A percentile compares a stretch with the other conserved stretches of the same genome.
These are phyloP conservation scores for Myotisia sp. DNA, from an alignment of 2,329 filamentous ascomycete species.

Conservation along the genomic window DNA sequence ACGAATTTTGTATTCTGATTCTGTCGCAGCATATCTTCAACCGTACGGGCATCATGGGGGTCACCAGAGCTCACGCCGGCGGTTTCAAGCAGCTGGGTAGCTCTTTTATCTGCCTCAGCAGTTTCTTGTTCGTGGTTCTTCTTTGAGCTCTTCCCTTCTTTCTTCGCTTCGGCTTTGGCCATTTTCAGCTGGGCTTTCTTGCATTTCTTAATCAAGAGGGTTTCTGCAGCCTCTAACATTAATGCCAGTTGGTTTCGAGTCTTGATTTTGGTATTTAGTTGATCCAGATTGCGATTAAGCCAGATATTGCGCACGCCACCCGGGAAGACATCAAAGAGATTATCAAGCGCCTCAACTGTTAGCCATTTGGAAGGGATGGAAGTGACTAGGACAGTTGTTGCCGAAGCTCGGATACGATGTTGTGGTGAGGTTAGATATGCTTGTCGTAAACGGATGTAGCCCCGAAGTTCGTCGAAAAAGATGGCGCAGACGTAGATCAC, in stretches of 20 bases:
- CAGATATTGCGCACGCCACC: conserved; percentile 91
- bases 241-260: conserved; percentile 56
- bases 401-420: conserved; percentile 81
- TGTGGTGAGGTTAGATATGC: conserved; percentile 90
- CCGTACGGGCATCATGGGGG: conserved; percentile 41
- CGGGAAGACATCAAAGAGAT: conserved; percentile 88
- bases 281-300: conserved; percentile 82
- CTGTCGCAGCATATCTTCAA: conserved; percentile 15
- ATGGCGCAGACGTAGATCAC: conserved; percentile 76
- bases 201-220: conserved; percentile 63
- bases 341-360: conserved; percentile 62
- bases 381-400: conserved; percentile 86
- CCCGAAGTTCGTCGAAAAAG: conserved; percentile 69
- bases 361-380: conserved; percentile 87
- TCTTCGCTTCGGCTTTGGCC: conserved; percentile 48
- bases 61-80: conserved; percentile 42
- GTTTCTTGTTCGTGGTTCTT: conserved; percentile 31
- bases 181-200: conserved; percentile 67
- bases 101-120: conserved; percentile 37
- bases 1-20: conserved; percentile 22
- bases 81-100: conserved; percentile 31
- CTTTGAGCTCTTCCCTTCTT: conserved; percentile 35
- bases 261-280: conserved; percentile 70
- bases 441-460: conserved; percentile 86
- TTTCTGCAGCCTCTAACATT: conserved; percentile 67